Base-by-base conservation (phyloP, 2,329 filamentous ascomycete species). In the Trichoderma asperellum region DNA sequence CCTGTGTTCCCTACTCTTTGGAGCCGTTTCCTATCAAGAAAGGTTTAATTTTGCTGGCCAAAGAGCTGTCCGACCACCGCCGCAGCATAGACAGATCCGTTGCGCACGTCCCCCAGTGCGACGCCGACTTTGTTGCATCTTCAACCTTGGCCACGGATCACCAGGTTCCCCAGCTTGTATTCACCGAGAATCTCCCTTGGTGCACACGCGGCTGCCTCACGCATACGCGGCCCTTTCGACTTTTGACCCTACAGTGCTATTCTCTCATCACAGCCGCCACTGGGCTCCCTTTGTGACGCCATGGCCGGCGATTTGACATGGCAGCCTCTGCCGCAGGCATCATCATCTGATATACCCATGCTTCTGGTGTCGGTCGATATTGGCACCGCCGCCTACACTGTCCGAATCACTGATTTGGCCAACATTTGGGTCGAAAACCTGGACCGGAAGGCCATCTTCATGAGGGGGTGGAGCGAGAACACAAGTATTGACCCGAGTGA, bases 401-500 rank as follows among this genome's bases (percentile, higher is more conserved):
- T 94, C 34, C 84, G 87, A 69, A 76, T 95, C 49, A 93, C 91
- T 2, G 92, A 95, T 76, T 83, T 94, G 70, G 89, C 86, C 75
- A 86, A 89, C 72, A 81, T 94, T n/a, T 96, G 92, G 92, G 80
- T 82, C 32, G 92, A 94, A 79, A 83, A 78, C 10, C 80, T 94
- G 27, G 85, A 88, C 68, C 82, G 87, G 27, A 83, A 82, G n/a
- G 83, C 82, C 12, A 91, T 95, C 68, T 84, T 89, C 68, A 81
- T 84, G 70, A 87, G 91, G 70, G 90, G 88, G 35, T 83, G 87
- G 68, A 80, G 85, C 29, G 85, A 90, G 73, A 85, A 88, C 73
- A 92, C 90, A 18, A 89, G 87, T 71, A 93, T 95, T 71, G 91
- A 95, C 76, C 89, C 92, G 1, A 89, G 86, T 75, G 89, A 91